A percentile compares a stretch with the other conserved stretches of the same genome.
Conservation (phyloP, 129 eudicot genomes). For the Centaurea solstitialis region DNA sequence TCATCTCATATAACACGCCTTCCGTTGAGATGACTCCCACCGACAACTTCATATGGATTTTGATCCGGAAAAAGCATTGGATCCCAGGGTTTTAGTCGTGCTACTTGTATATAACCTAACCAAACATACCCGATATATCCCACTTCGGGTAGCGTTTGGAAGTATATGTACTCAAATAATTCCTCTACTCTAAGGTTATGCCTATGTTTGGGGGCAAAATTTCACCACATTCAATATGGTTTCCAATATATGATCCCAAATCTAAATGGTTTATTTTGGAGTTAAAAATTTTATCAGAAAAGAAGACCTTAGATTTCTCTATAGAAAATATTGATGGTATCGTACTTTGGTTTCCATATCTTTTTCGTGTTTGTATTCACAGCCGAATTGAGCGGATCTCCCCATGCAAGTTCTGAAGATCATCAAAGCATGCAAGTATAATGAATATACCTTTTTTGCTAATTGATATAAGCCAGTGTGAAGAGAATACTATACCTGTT, state of each 20-base stretch:
- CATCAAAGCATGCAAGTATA: not conserved
- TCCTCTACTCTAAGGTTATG: not conserved
- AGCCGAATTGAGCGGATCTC: not conserved
- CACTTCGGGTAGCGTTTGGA: not conserved
- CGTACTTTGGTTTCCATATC: too few relatives aligned
- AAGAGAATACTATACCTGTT: conserved; percentile 18
- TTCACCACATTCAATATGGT: not conserved
- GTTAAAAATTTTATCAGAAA: not conserved
- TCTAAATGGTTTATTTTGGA: not conserved
- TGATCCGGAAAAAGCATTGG: not conserved
- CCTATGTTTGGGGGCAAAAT: conserved; percentile 1
- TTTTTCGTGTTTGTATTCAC: conserved; percentile 10
- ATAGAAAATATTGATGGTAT: not conserved
- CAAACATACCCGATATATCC: not conserved
- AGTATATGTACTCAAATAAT: not conserved
- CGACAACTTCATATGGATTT: not conserved
- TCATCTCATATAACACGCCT: not conserved
- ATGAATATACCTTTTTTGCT: not conserved
- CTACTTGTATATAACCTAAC: not conserved
- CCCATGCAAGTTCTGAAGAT: not conserved
- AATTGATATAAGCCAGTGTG: not conserved
- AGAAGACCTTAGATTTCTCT: not conserved
- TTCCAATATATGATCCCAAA: not conserved
- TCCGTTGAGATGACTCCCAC: not conserved
- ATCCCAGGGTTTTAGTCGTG: not conserved